These are phyloP conservation scores for Coprinopsis sp. DNA, from an alignment of 768 basidiomycete genomes.

Conservation along the genomic window DNA sequence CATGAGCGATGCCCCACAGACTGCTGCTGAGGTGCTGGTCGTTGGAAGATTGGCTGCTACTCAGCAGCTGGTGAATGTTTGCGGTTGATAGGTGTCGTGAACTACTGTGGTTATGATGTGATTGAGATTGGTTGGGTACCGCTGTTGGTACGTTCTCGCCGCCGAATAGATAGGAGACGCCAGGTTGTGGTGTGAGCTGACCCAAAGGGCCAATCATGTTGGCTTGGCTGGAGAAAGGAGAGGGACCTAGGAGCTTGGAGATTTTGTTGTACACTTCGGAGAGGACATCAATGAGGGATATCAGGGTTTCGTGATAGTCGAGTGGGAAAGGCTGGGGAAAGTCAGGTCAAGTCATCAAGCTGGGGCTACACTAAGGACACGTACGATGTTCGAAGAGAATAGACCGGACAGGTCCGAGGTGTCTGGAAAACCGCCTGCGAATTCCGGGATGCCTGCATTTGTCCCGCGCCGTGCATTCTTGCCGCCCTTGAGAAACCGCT, in stretches of 20 bases:
- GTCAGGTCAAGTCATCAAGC: constrained; percentile 1
- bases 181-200: constrained; percentile 71
- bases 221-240: constrained; percentile 60
- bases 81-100: constrained; percentile 29
- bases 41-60: constrained; percentile 11
- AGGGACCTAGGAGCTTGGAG: constrained; percentile 75
- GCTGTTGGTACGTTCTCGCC: constrained; percentile 27
- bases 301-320: constrained; percentile 85
- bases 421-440: constrained; percentile 56
- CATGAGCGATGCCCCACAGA: constrained; percentile 72
- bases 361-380: constrained; percentile 19
- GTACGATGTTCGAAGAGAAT: constrained; percentile 68
- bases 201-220: constrained; percentile 79
- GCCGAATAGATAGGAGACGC: constrained; percentile 75
- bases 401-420: constrained; percentile 65
- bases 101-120: constrained; percentile 28
- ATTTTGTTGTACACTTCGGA: constrained; percentile 90
- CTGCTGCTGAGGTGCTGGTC: constrained; percentile 42
- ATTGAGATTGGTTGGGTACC: constrained; percentile 15
- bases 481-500: constrained; percentile 60
- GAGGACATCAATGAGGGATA: constrained; percentile 84
- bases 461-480: constrained; percentile 51
- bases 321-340: constrained; percentile 73
- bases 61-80: constrained; percentile 28
- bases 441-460: constrained; percentile 50